Evolutionary conservation across 768 basidiomycete species (phyloP).

Genomic region (Phanerochaete carnosa): DNA sequence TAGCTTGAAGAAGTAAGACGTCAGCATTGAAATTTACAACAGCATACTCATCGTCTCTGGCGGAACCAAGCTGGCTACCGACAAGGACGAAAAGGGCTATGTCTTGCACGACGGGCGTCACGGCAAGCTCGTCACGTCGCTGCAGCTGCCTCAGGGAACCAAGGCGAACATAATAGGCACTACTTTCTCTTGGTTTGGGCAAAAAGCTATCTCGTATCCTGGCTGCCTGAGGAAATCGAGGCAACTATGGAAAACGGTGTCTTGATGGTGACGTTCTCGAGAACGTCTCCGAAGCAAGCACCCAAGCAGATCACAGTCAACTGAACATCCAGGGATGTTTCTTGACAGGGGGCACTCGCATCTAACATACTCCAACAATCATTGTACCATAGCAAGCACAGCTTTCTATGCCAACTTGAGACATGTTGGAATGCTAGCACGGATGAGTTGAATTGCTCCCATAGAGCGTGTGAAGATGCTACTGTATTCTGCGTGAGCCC

Average conservation of each 20-base stretch:
- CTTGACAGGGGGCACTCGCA: neutral
- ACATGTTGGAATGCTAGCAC: neutral
- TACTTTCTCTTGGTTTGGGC: neutral
- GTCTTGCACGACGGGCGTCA: conserved; percentile 28
- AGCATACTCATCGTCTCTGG: conserved; percentile 50
- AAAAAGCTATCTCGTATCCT: neutral
- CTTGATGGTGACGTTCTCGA: conserved; percentile 25
- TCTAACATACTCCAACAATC: neutral
- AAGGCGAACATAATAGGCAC: neutral
- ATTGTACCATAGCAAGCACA: neutral
- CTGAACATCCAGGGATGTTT: neutral
- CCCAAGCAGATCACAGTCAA: conserved; percentile 17
- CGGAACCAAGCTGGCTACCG: conserved; percentile 32
- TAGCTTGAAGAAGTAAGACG: conserved; percentile 46
- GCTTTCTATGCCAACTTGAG: neutral
- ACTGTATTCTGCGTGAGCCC: neutral
- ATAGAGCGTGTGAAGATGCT: neutral
- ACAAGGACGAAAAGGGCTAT: conserved; percentile 34
- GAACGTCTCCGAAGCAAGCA: conserved; percentile 15
- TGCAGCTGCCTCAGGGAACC: conserved; percentile 11
- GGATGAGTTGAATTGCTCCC: neutral
- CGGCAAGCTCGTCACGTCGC: conserved; percentile 24
- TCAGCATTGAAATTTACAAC: conserved; percentile 48
- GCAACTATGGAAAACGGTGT: conserved; percentile 26
- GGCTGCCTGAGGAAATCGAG: conserved; percentile 20